Base-by-base conservation (phyloP, 2,329 filamentous ascomycete genomes). In the Pseudogymnoascus sp. region DNA sequence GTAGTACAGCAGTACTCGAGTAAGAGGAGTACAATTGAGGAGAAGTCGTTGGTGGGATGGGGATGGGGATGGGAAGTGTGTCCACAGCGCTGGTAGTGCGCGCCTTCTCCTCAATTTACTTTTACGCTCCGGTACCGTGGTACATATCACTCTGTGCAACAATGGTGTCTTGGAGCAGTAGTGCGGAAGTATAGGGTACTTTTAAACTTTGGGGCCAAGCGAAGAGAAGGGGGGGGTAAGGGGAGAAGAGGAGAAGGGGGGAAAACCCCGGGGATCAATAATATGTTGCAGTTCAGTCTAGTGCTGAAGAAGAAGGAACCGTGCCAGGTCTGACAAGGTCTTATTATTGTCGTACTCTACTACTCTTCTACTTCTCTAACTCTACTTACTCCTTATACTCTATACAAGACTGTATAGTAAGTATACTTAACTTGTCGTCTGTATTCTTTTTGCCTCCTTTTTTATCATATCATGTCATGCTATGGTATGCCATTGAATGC, bases 381-480 rank as follows among this genome's bases (percentile, higher is more conserved):
- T 52, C 23, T 52, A 52, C 43, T 52, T 52, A n/a, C 23, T 28
- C 23, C 6, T 11, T 28, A 52, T 52, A 52, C 3, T 28, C 14
- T 31, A 25, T 49, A 9, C 43, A 28, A 23, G 28, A 28, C 43
- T 49, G 2, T 16, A 25, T 45, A 11, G 3, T 28, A 28, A 18
- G 43, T 28, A 28, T 14, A 12, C 8, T 49, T 16, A 28, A 21
- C 12, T 23, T 45, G 11, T 9, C 11, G 40, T 21, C 9, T 52
- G 31, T 33, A 33, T 33, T 33, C 31, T 11, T 1, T 8, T 12
- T 25, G 14, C 28, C 7, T 31, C 9, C 7, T 2, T 8, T 49
- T 45, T 52, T 52, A 52, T 52, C 43, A 52, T 52, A 52, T 52
- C 43, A 28, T n/a, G 23, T 52, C 43, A 52, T 31, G 43, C 43